Conservation (phyloP, 2,329 filamentous ascomycete genomes). For the Apiospora aurea region DNA sequence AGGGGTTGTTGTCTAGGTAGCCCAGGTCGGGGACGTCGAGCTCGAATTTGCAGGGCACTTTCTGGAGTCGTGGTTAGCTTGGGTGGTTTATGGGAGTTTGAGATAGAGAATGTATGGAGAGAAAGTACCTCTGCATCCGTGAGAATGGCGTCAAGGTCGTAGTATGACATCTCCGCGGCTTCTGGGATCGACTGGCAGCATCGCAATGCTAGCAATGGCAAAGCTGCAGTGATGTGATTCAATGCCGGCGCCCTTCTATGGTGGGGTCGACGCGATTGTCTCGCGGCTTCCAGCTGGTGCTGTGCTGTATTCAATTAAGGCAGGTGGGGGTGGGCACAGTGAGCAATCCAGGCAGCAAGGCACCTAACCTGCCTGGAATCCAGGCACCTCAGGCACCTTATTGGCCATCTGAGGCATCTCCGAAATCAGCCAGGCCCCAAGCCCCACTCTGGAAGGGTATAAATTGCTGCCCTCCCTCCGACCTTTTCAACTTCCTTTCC, state of each 20-base stretch:
- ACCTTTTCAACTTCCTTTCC: conserved; percentile 24
- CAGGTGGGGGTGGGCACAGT: not conserved
- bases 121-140: conserved; percentile 78
- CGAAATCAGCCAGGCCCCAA: not conserved
- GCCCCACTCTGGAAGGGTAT: conserved; percentile 15
- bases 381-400: not conserved
- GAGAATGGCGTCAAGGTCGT: conserved; percentile 83
- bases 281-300: not conserved
- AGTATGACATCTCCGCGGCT: conserved; percentile 70
- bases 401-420: not conserved
- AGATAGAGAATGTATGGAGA: not conserved
- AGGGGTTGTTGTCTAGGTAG: conserved; percentile 84
- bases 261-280: conserved; percentile 16
- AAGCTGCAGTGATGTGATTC: not conserved
- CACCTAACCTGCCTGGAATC: not conserved
- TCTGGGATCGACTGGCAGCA: not conserved
- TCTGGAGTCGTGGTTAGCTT: conserved; percentile 58
- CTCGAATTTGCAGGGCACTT: conserved; percentile 95
- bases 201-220: not conserved
- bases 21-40: conserved; percentile 87
- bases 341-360: not conserved
- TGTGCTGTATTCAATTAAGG: conserved; percentile 1
- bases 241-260: not conserved
- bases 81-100: conserved; percentile 24
- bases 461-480: conserved; percentile 7